These are phyloP conservation scores for Colletotrichum cereale DNA, from an alignment of 2,329 filamentous ascomycete species.

Conservation along the genomic window DNA sequence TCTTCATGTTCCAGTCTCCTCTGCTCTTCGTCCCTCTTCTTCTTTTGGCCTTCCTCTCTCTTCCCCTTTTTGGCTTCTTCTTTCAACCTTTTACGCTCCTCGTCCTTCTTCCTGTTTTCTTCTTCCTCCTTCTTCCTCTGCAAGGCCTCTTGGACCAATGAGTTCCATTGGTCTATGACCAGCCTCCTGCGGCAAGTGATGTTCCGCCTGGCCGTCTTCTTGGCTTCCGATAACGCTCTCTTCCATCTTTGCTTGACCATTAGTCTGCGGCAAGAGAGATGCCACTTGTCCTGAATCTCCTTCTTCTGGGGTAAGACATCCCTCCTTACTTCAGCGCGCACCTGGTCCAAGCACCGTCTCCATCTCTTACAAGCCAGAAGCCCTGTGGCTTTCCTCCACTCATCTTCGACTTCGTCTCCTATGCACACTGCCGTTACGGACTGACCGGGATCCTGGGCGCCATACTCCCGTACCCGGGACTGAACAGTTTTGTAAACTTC, in stretches of 20 bases:
- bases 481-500: neutral
- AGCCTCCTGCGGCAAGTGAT: neutral
- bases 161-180: neutral
- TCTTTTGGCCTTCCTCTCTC: neutral
- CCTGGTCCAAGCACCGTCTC: neutral
- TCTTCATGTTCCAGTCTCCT: neutral
- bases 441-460: neutral
- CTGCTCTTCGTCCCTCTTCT: neutral
- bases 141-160: neutral
- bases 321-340: neutral
- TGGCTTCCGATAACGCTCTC: neutral
- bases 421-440: neutral
- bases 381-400: conserved; percentile 4
- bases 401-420: neutral
- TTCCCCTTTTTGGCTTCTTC: neutral
- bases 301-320: conserved; percentile 5
- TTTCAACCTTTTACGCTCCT: neutral
- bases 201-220: neutral
- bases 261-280: conserved; percentile 5
- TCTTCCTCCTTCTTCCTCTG: conserved; percentile 1
- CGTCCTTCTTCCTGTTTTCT: neutral
- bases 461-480: conserved; percentile 1
- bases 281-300: neutral
- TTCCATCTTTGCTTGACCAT: neutral
- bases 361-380: conserved; percentile 1